Base-by-base conservation (phyloP, 495 filamentous ascomycete genomes). In the Xylaria curta region DNA sequence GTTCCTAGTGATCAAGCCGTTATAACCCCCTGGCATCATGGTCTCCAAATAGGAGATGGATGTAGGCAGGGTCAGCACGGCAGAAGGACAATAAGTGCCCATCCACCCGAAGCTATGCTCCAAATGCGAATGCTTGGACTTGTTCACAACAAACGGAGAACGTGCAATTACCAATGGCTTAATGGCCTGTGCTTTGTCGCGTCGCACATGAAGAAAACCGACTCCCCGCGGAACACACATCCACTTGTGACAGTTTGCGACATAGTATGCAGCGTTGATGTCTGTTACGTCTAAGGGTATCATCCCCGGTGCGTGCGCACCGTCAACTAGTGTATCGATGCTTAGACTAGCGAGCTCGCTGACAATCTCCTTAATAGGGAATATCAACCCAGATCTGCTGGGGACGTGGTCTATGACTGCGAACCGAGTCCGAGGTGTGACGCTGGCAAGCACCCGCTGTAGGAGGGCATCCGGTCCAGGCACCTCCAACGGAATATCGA, bases 391-490 rank as follows among this genome's bases (percentile, higher is more conserved):
- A 58, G 69, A 72, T 15, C 69, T 65, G 19, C 65, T 70, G 26
- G 69, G 44, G 31, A 72, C 47, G 13, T 72, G 69, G 56, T 72
- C 69, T 65, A 72, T 72, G 33, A 72, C 47, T 72, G 69, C 69
- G 67, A 72, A 72, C 56, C 69, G 68, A 17, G 69, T 72, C 67
- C 69, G 69, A 61, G 54, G 51, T n/a, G 68, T 70, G 54, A 70
- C 68, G 59, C 68, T 61, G 4, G 68, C 59, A 38, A 70, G 68
- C 19, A 70, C 56, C 13, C 68, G 33, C 61, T 66, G 44, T 36
- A 66, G 54, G 13, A 70, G 54, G 42, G 44, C 62, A 68, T 60
- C 51, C 31, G 68, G 59, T 36, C 63, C 42, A 36, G 56, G n/a
- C 7, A 60, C 56, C 31, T 60, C 56, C 31, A 60, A 38, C 2